Evolutionary conservation across 1,284 basidiomycete species (phyloP), one percentile per base, ranked within the genome.

Genomic region (Papiliotrema fonsecae): DNA sequence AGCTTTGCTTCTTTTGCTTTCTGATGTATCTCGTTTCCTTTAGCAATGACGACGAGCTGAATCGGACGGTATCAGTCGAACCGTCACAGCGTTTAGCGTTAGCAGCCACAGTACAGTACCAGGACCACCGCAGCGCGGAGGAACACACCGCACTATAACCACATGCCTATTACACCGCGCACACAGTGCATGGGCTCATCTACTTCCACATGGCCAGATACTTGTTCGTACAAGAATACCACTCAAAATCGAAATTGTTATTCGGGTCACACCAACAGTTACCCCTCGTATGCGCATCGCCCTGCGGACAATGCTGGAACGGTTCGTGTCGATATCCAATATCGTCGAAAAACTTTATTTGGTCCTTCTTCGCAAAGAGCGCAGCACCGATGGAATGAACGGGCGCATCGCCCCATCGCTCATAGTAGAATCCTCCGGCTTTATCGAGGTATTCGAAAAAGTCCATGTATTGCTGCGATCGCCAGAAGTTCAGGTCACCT

Each of bases 351-450:
- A 86, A 88, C 63, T 88, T 85, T 18, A 89, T 76, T 63, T 87
- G 81, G 51, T 84, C 79, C 67, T 80, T 84, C 44, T 76, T 65
- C 2, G 83, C 81, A 60, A 91, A 87, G 21, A 90, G 67, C 0
- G 84, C 80, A 0, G 81, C 85, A 1, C 84, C 88, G 50, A 91
- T 87, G 45, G 83, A 86, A 62, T 90, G 87, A 7, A 91, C 80
- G 3, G 88, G 89, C 7, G 90, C 89, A 65, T 92, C 88, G 45
- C 88, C 88, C 79, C 72, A 74, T 54, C 72, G 61, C 50, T 90
- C 87, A 61, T 89, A 89, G 67, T 87, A 88, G 63, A 88, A 88
- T 6, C 89, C 88, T 19, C 90, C 90, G 41, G 79, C 81, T 14
- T 77, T 69, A 55, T 93, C 90, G 19, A 93, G 76, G 62, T 80